These are phyloP conservation scores for Diplotaxis tenuifolia DNA, from an alignment of 345 rosid species.

Conservation along the genomic window DNA sequence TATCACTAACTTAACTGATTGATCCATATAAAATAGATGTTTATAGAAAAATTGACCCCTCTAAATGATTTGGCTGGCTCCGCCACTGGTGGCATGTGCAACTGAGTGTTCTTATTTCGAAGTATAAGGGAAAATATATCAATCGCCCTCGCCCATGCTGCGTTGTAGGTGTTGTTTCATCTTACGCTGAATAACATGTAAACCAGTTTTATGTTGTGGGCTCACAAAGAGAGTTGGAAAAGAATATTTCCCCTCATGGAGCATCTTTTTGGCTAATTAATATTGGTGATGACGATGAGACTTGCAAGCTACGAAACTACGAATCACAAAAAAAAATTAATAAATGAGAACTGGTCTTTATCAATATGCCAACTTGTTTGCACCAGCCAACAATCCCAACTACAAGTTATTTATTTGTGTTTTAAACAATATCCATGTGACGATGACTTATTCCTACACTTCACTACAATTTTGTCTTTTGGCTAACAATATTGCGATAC, in stretches of 20 bases:
- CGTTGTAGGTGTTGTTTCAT: background rate
- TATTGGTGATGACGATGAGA: conserved; percentile 24
- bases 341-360: conserved; percentile 11
- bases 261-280: background rate
- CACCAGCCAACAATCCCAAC: conserved; percentile 30
- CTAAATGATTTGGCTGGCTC: too few species aligned
- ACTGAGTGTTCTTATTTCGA: background rate
- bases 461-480: conserved; percentile 5
- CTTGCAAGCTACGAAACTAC: conserved; percentile 25
- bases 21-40: too few species aligned
- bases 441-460: conserved; percentile 23
- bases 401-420: conserved; percentile 10
- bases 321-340: background rate
- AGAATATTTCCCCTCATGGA: background rate
- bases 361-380: conserved; percentile 23
- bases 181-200: background rate
- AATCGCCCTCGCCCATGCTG: conserved; percentile 1
- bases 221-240: background rate
- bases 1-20: too few species aligned
- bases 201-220: background rate
- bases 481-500: conserved; percentile 20
- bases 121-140: background rate
- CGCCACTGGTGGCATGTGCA: too few species aligned
- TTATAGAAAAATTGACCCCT: too few species aligned
- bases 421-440: conserved; percentile 7